These are phyloP conservation scores for Trypanosoma melophagium DNA, from an alignment of 208 protist genomes.

Conservation along the genomic window DNA sequence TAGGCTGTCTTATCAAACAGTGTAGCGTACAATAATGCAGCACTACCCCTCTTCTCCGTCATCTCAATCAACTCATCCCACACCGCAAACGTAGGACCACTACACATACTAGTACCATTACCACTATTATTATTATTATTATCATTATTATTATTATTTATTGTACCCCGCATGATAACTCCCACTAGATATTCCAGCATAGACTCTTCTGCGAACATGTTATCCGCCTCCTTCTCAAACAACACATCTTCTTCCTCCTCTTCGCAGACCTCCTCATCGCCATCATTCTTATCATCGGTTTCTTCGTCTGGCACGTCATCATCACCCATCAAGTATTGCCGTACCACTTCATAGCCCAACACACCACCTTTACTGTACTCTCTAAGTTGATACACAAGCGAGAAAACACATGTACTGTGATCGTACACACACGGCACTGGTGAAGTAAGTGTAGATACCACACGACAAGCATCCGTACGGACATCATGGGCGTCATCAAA, in stretches of 20 bases:
- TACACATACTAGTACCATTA: no score
- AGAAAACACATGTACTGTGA: constrained; percentile 62
- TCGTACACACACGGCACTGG: constrained; percentile 24
- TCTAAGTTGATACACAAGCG: constrained; percentile 33
- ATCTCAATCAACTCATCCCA: constrained; percentile 24
- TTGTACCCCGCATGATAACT: constrained; percentile 6
- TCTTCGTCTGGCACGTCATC: neutral
- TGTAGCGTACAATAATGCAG: constrained; percentile 20
- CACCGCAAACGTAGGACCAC: constrained; percentile 8
- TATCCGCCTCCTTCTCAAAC: constrained; percentile 84
- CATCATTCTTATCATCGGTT: neutral
- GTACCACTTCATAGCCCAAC: neutral
- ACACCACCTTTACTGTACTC: neutral
- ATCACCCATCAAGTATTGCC: constrained; percentile 15
- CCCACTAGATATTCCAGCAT: constrained; percentile 45
- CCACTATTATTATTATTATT: no score
- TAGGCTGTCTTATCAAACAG: constrained; percentile 10
- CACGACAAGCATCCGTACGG: constrained; percentile 48
- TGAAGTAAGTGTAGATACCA: constrained; percentile 19
- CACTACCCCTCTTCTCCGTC: constrained; percentile 4
- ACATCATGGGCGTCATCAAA: constrained; percentile 75
- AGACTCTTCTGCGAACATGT: constrained; percentile 79
- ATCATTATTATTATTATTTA: no score
- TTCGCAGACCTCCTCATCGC: constrained; percentile 4
- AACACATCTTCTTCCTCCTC: constrained; percentile 44